Conservation (phyloP, 306 rosid species). For the Mimosa pudica region DNA sequence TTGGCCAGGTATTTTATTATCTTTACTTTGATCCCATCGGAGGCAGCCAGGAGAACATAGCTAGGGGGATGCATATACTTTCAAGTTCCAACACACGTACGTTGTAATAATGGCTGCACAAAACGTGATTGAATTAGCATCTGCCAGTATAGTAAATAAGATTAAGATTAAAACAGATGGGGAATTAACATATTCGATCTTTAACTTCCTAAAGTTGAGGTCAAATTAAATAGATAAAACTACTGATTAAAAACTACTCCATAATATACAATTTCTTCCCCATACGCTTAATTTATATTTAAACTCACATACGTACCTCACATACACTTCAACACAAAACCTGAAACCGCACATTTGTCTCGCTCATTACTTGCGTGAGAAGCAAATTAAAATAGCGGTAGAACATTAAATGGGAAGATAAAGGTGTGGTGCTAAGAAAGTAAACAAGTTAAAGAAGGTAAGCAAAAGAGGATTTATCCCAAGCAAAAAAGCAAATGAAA, state of each 20-base stretch:
- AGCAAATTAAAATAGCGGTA: background rate
- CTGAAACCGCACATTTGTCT: background rate
- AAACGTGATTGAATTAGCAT: background rate
- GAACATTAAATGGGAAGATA: background rate
- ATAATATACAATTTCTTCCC: background rate
- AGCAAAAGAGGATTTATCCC: conserved; percentile 1
- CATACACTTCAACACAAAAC: background rate
- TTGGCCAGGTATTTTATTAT: background rate
- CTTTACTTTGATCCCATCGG: too few species aligned
- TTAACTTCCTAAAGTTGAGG: too few species aligned
- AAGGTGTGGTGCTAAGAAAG: background rate
- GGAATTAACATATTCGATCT: too few species aligned
- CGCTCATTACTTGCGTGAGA: background rate
- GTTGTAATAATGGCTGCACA: background rate
- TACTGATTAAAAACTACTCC: too few species aligned
- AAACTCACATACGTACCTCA: background rate
- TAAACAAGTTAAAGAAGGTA: background rate
- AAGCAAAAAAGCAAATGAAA: conserved; percentile 5
- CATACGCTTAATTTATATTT: background rate
- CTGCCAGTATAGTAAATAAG: background rate
- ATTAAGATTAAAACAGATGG: too few species aligned
- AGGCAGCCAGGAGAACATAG: background rate
- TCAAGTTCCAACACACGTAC: background rate
- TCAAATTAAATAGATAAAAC: too few species aligned
- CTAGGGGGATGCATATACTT: background rate